Percentiles rank a stretch among this genome's conserved stretches.
These are phyloP conservation scores for Dentipellis sp. DNA, from an alignment of 768 basidiomycete species.

Conservation along the genomic window DNA sequence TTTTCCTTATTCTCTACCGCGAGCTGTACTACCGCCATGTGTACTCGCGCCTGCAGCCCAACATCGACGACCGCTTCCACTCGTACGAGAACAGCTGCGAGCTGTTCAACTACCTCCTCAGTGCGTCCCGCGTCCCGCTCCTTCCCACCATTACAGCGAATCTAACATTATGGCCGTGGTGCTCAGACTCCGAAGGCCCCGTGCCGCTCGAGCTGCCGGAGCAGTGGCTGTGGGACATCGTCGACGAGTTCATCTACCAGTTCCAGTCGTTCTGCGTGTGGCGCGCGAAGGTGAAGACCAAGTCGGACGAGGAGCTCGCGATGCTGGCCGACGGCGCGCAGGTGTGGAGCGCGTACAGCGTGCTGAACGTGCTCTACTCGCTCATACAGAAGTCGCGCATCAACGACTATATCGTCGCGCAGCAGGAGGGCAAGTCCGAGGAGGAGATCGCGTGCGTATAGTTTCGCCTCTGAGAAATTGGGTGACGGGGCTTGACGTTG, in stretches of 20 bases:
- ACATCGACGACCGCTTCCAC: constrained; percentile 96
- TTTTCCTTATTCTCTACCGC: constrained; percentile 94
- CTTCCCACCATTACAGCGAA: background rate
- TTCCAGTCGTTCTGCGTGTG: constrained; percentile 95
- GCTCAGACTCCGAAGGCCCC: constrained; percentile 83
- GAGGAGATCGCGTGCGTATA: constrained; percentile 73
- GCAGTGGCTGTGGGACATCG: constrained; percentile 98
- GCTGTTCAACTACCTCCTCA: constrained; percentile 94
- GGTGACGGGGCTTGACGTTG: background rate
- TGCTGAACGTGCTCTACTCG: constrained; percentile 96
- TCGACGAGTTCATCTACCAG: constrained; percentile 97
- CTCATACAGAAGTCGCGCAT: constrained; percentile 96
- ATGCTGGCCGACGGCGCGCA: constrained; percentile 74
- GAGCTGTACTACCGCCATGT: constrained; percentile 95
- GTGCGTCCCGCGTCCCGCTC: constrained; percentile 34
- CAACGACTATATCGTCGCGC: constrained; percentile 85
- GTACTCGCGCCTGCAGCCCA: constrained; percentile 89
- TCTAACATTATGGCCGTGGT: background rate
- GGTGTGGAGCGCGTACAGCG: constrained; percentile 98
- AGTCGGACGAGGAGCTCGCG: constrained; percentile 82
- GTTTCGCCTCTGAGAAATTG: background rate
- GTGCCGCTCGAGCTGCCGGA: constrained; percentile 91
- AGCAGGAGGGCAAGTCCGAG: constrained; percentile 65
- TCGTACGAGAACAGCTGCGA: constrained; percentile 98
- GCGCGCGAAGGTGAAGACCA: constrained; percentile 75